phyloP scores from a whole-genome alignment of 192 early-diverging fungal genomes.

The Haplosporangium gracile region DNA sequence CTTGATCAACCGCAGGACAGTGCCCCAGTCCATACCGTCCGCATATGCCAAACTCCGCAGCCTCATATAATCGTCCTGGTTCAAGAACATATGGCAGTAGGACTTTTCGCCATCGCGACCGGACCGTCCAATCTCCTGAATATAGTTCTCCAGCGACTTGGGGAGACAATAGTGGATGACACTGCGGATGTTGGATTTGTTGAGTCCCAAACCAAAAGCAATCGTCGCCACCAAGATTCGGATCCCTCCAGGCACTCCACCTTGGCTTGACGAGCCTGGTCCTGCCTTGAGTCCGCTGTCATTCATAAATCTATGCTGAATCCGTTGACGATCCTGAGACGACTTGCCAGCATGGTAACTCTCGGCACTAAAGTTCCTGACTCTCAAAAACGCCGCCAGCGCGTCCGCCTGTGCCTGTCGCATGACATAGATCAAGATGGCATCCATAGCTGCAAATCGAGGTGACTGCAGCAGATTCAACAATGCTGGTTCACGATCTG shows the following conservation, averaged over 20 bases:
- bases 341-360: slow-evolving; percentile 85
- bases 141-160: slow-evolving; percentile 80
- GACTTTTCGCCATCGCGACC: slow-evolving; percentile 71
- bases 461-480: slow-evolving; percentile 66
- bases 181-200: slow-evolving; percentile 79
- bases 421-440: slow-evolving; percentile 78
- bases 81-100: slow-evolving; percentile 66
- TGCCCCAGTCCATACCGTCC: slow-evolving; percentile 54
- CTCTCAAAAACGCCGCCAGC: slow-evolving; percentile 75
- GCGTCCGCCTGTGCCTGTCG: slow-evolving; percentile 76
- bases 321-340: slow-evolving; percentile 65
- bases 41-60: slow-evolving; percentile 61
- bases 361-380: slow-evolving; percentile 75
- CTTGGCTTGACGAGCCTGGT: background rate
- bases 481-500: slow-evolving; percentile 67
- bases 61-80: slow-evolving; percentile 57
- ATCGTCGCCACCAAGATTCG: slow-evolving; percentile 81
- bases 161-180: slow-evolving; percentile 81
- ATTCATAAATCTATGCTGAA: slow-evolving; percentile 79
- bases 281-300: slow-evolving; percentile 24
- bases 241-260: slow-evolving; percentile 46
- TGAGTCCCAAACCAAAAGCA: slow-evolving; percentile 83
- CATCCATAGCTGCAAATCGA: slow-evolving; percentile 62
- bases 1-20: slow-evolving; percentile 42
- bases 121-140: slow-evolving; percentile 81